phyloP scores from a whole-genome alignment of 331 rosid genomes.

The Spiraea crenata region DNA sequence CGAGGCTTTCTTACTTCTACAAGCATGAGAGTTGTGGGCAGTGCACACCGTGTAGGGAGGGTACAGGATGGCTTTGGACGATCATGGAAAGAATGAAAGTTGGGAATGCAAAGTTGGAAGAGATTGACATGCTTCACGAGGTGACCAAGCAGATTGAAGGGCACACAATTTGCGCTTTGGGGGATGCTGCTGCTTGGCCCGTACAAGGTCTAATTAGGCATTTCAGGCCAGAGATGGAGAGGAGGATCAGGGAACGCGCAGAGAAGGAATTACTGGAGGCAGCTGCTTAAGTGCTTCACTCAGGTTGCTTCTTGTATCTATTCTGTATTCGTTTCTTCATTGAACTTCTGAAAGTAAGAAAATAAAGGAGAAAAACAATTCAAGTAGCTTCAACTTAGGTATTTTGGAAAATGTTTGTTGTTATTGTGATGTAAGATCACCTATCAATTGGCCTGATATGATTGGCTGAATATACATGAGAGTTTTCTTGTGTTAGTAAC shows the following conservation, averaged over 20 bases:
- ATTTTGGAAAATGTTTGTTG: conserved; percentile 13
- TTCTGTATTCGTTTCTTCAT: conserved; percentile 16
- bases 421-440: conserved; percentile 3
- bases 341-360: conserved; percentile 1
- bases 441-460: neutral
- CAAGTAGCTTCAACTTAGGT: conserved; percentile 17
- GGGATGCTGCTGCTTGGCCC: conserved; percentile 99
- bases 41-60: conserved; percentile 99
- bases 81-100: conserved; percentile 97
- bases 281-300: conserved; percentile 53
- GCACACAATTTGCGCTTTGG: conserved; percentile 96
- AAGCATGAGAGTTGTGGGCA: conserved; percentile 99
- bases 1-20: conserved; percentile 97
- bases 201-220: conserved; percentile 99
- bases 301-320: conserved; percentile 42
- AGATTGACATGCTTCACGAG: conserved; percentile 99
- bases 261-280: conserved; percentile 89
- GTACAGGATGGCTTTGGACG: conserved; percentile 99
- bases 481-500: conserved; percentile 1
- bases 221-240: conserved; percentile 98
- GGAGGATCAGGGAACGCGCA: conserved; percentile 89
- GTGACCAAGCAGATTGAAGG: conserved; percentile 98
- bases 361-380: conserved; percentile 3
- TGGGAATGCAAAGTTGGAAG: conserved; percentile 97
- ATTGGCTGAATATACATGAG: neutral